Evolutionary conservation across 805 yeast species (phyloP).

Genomic region (Metschnikowia colocasiae): DNA sequence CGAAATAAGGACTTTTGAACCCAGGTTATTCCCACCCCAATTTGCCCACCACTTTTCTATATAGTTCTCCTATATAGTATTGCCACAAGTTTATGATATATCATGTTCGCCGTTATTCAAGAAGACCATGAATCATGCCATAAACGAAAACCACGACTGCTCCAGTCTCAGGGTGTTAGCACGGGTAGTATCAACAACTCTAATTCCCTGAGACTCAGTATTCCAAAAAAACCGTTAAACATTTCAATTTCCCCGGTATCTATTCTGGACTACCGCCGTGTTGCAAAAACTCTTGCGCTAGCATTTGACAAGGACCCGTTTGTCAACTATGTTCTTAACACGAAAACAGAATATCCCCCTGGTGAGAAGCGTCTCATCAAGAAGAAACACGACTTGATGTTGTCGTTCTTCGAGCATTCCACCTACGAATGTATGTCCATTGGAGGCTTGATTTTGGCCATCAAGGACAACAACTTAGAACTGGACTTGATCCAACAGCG

Average conservation of each 20-base stretch:
- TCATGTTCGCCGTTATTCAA: constrained; percentile 23
- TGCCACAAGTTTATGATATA: constrained; percentile 14
- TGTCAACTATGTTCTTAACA: constrained; percentile 46
- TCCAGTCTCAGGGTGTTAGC: constrained; percentile 32
- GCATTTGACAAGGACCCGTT: constrained; percentile 56
- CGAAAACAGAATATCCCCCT: constrained; percentile 17
- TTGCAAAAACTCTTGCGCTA: constrained; percentile 50
- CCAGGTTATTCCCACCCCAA: neutral
- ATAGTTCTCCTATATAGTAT: constrained; percentile 3
- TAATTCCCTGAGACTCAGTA: constrained; percentile 26
- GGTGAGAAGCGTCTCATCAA: constrained; percentile 22
- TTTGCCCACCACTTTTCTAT: neutral
- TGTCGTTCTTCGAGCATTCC: constrained; percentile 50
- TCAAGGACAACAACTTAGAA: constrained; percentile 48
- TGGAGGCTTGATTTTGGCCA: constrained; percentile 49
- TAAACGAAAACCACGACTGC: constrained; percentile 39
- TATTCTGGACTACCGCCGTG: constrained; percentile 46
- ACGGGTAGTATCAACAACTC: constrained; percentile 18
- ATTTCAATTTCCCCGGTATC: constrained; percentile 19
- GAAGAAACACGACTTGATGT: constrained; percentile 40
- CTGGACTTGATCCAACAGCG: constrained; percentile 24
- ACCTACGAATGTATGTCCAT: constrained; percentile 48
- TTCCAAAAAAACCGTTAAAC: constrained; percentile 13
- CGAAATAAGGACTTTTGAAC: neutral
- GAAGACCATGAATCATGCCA: constrained; percentile 32